These are phyloP conservation scores for Pyricularia grisea DNA, from an alignment of 2,329 filamentous ascomycete species.

Conservation along the genomic window DNA sequence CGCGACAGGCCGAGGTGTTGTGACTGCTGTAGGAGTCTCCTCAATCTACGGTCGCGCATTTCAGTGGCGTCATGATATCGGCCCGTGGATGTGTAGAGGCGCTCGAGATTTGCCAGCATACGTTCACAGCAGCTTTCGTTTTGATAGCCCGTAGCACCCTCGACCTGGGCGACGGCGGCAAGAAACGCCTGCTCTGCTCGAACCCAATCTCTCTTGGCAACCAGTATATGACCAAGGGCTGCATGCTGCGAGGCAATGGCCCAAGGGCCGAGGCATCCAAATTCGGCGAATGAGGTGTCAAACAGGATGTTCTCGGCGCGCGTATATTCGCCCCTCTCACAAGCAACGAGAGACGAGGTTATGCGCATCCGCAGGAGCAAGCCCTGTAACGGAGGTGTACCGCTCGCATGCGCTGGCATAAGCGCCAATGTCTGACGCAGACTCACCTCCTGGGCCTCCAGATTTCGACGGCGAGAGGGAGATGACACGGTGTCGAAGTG, in stretches of 20 bases:
- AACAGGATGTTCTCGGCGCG: constrained; percentile 1
- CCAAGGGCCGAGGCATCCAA: constrained; percentile 1
- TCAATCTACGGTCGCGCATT: constrained; percentile 3
- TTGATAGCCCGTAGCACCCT: background rate
- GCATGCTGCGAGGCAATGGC: constrained; percentile 4
- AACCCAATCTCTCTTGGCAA: background rate
- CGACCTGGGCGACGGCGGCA: constrained; percentile 1
- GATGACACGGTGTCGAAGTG: constrained; percentile 5
- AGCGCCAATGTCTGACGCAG: background rate
- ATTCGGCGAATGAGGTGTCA: background rate
- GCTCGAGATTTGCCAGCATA: constrained; percentile 6
- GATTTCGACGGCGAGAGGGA: constrained; percentile 1
- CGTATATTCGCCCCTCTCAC: constrained; percentile 1
- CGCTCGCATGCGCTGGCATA: background rate
- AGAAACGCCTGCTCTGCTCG: background rate
- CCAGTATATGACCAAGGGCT: background rate
- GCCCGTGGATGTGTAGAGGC: constrained; percentile 1
- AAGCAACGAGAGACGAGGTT: constrained; percentile 2
- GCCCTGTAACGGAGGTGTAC: background rate
- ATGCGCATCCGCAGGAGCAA: constrained; percentile 4
- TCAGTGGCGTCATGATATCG: background rate
- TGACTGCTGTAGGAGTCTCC: background rate
- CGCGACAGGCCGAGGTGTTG: background rate
- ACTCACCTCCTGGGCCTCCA: constrained; percentile 1
- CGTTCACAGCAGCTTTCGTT: constrained; percentile 5